phyloP scores from a whole-genome alignment of 352 stramenopile genomes.

The Pythium guiyangense region DNA sequence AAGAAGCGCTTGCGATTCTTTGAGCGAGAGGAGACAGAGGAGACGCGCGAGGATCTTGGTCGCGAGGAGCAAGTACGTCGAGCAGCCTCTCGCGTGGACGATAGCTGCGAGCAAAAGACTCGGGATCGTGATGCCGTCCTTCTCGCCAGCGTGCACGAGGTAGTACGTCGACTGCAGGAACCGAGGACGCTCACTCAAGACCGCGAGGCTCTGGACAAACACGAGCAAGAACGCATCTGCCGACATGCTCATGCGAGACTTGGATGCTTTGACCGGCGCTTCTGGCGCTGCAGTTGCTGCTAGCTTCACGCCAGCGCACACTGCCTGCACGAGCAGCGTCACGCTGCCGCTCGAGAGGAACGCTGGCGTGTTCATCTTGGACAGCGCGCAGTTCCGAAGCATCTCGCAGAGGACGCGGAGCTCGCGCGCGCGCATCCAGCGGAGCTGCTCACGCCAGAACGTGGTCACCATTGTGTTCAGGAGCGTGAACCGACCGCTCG shows the following conservation, averaged over 20 bases:
- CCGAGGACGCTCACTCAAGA: conserved; percentile 12
- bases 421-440: conserved; percentile 4
- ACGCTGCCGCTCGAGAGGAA: not conserved
- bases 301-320: not conserved
- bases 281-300: not conserved
- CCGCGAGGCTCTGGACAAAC: conserved; percentile 4
- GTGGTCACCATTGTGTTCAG: conserved; percentile 13
- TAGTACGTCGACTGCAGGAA: conserved; percentile 21
- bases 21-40: conserved; percentile 12
- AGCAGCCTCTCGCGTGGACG: not conserved
- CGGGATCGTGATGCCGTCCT: conserved; percentile 10
- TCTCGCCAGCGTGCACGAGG: conserved; percentile 13
- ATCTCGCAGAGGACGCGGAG: not conserved
- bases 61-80: conserved; percentile 12
- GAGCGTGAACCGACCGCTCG: conserved; percentile 14
- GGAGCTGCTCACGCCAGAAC: conserved; percentile 12
- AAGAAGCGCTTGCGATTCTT: conserved; percentile 11
- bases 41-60: conserved; percentile 15
- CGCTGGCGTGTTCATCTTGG: conserved; percentile 1
- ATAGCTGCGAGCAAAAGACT: conserved; percentile 11
- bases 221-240: not conserved
- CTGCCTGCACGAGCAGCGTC: not conserved
- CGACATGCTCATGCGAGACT: not conserved
- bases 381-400: not conserved
- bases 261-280: not conserved